Evolutionary conservation across 2,329 filamentous ascomycete genomes (phyloP).

Genomic region (Aspergillus sp.): DNA sequence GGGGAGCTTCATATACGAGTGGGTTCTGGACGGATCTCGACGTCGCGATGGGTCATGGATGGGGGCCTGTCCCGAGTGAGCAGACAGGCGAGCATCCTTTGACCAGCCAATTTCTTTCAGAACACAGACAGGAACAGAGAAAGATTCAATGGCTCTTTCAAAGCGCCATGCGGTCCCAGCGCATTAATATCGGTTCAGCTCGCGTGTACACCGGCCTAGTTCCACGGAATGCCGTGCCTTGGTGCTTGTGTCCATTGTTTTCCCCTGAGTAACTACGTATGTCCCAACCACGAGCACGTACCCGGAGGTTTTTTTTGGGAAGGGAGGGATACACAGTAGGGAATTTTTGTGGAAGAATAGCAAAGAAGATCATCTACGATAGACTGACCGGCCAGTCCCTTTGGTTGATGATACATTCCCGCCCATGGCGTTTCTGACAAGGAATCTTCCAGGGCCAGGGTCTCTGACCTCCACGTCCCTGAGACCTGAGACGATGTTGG

Average conservation of each 20-base stretch:
- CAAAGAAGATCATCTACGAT: neutral
- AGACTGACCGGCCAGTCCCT: too few species aligned
- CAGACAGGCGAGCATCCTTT: conserved; percentile 6
- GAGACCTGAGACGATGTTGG: neutral
- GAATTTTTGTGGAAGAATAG: too few species aligned
- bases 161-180: neutral
- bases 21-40: conserved; percentile 10
- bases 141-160: neutral
- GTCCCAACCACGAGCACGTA: conserved; percentile 5
- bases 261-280: neutral
- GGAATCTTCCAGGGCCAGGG: neutral
- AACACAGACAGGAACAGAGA: neutral
- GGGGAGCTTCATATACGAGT: conserved; percentile 10
- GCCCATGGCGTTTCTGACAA: neutral
- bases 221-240: neutral
- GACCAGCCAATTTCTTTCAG: neutral
- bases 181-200: conserved; percentile 1
- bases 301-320: neutral
- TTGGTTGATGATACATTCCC: conserved; percentile 5
- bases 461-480: neutral
- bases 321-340: too few species aligned
- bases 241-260: neutral
- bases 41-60: conserved; percentile 1
- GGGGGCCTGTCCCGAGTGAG: neutral
- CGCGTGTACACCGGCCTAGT: neutral